phyloP scores from a whole-genome alignment of 2,329 filamentous ascomycete genomes.

The Rutstroemia sp. region DNA sequence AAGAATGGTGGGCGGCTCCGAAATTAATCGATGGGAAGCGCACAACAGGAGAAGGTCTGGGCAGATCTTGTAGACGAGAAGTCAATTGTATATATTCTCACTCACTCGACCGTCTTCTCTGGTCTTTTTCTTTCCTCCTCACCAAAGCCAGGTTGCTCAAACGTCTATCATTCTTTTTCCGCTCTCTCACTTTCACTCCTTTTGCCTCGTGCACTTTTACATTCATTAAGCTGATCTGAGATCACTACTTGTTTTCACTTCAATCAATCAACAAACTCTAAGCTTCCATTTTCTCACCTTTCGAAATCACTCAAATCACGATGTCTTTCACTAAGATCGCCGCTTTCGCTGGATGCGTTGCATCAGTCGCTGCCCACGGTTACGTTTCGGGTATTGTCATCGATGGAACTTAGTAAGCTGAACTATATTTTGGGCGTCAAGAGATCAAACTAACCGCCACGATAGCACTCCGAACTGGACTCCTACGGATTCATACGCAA shows the following conservation, averaged over 20 bases:
- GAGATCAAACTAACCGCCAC: slow-evolving; percentile 20
- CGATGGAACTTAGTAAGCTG: slow-evolving; percentile 34
- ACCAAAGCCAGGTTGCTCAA: slow-evolving; percentile 6
- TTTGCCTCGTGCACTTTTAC: slow-evolving; percentile 3
- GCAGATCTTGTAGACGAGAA: background rate
- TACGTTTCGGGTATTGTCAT: slow-evolving; percentile 37
- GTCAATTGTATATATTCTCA: background rate
- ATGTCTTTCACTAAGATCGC: slow-evolving; percentile 27
- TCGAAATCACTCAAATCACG: background rate
- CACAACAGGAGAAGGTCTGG: too few species aligned
- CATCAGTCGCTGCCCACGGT: slow-evolving; percentile 35
- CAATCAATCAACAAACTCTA: background rate
- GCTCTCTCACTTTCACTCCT: background rate
- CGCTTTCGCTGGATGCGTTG: slow-evolving; percentile 14
- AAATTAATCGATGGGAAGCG: too few species aligned
- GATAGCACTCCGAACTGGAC: slow-evolving; percentile 10
- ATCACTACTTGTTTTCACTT: background rate
- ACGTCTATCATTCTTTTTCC: slow-evolving; percentile 2
- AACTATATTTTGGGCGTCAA: slow-evolving; percentile 26
- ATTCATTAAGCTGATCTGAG: slow-evolving; percentile 9
- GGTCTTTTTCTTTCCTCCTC: background rate
- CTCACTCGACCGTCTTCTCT: background rate
- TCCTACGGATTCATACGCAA: background rate
- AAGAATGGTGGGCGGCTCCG: too few species aligned
- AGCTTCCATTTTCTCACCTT: background rate